phyloP scores from a whole-genome alignment of 441 rosid species.

The Gossypium gossypioides region DNA sequence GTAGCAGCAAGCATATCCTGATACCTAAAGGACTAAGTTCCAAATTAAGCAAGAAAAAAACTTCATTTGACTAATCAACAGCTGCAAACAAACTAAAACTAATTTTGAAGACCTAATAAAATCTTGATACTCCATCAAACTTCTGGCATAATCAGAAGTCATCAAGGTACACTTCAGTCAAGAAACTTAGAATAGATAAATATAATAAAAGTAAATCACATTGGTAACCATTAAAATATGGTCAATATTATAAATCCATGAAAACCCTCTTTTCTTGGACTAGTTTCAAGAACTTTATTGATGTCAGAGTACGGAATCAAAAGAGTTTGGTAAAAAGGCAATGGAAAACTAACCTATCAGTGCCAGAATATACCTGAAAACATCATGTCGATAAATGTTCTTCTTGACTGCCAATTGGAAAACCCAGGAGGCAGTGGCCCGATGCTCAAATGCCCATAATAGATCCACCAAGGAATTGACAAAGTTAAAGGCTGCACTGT shows the following conservation, averaged over 20 bases:
- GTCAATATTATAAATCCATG: not conserved
- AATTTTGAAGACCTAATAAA: not conserved
- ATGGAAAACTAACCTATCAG: constrained; percentile 29
- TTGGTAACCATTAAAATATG: not conserved
- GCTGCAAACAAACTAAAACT: constrained; percentile 4
- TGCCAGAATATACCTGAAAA: constrained; percentile 53
- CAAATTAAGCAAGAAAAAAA: not conserved
- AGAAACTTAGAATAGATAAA: not conserved
- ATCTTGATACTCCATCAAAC: not conserved
- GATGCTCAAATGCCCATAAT: constrained; percentile 86
- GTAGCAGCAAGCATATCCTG: not conserved
- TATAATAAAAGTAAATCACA: not conserved
- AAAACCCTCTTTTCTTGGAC: not conserved
- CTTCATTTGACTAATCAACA: not conserved
- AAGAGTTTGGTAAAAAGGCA: not conserved
- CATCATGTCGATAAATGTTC: constrained; percentile 54
- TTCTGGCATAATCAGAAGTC: not conserved
- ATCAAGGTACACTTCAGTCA: not conserved
- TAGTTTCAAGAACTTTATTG: not conserved
- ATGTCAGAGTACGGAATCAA: not conserved
- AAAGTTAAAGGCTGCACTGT: constrained; percentile 80
- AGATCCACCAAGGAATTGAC: constrained; percentile 79
- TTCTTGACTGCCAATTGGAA: constrained; percentile 74
- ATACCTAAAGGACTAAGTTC: not conserved
- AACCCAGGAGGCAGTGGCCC: constrained; percentile 90